Evolutionary conservation across 371 early-diverging fungal species (phyloP), one percentile per base, ranked within the genome.

Genomic region (Apophysomyces elegans): DNA sequence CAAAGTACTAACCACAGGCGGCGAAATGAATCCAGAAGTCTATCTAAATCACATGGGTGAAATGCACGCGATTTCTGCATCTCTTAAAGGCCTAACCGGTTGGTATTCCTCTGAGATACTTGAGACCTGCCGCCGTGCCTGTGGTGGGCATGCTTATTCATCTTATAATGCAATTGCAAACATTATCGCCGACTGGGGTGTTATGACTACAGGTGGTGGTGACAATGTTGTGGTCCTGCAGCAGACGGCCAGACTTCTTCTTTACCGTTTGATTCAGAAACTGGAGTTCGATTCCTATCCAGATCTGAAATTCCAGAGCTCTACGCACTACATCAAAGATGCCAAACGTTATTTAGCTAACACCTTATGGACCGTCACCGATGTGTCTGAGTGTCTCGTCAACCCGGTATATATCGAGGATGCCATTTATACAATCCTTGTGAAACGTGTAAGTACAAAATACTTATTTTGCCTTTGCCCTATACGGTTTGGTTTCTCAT

Each of bases 121-220:
- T 1, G 89, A 89, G 57, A 74, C 69, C 5, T 84, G 84, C 62
- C 84, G 89, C 67, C 77, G 89, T 47, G 73, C 83, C 21, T 81
- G 85, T 39, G 87, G 90, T 67, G 86, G 86, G 7, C 85, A 88
- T 59, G 86, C 88, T 16, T 86, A 88, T 68, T 88, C 88, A 35
- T 59, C 86, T 36, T 91, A 90, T 75, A 91, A 91, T 66, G 77
- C 79, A 38, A 86, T 91, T 56, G 84, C 86, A 3, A 83, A 81
- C n/a, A 66, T 86, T 43, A 88, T 87, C 57, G 84, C 75, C 43
- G 89, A 89, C 59, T 90, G 79, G 80, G 89, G 89, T 45, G 90
- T 90, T 7, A 75, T 86, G 71, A 91, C 90, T 1, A 91, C 91
- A 11, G 88, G 91, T 45, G 91, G 86, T 61, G 91, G 91, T 54